These are phyloP conservation scores for Corylus americana DNA, from an alignment of 306 rosid genomes.

Conservation along the genomic window DNA sequence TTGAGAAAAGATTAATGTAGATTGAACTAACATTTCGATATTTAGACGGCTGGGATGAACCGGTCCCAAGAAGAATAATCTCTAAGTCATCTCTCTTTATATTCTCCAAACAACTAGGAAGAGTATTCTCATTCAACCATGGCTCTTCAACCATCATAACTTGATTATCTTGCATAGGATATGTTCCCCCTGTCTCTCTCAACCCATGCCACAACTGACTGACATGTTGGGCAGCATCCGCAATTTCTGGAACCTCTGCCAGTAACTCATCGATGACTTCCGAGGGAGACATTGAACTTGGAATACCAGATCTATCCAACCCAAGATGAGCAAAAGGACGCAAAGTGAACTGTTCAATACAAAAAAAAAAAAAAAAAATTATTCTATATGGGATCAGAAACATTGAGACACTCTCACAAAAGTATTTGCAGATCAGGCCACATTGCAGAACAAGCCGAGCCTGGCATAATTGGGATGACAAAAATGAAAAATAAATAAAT, in stretches of 20 bases:
- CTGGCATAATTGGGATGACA: neutral
- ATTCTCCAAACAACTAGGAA: constrained; percentile 79
- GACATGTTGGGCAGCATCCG: constrained; percentile 67
- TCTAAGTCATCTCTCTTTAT: constrained; percentile 90
- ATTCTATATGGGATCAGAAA: neutral
- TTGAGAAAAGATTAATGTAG: constrained; percentile 77
- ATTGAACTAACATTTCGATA: constrained; percentile 90
- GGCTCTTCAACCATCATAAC: constrained; percentile 73
- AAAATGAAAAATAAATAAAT: neutral
- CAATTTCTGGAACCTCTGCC: constrained; percentile 76
- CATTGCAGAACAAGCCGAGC: neutral
- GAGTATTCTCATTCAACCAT: constrained; percentile 55
- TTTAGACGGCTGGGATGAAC: constrained; percentile 96
- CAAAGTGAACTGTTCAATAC: constrained; percentile 69
- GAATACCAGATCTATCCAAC: constrained; percentile 76
- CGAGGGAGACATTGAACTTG: constrained; percentile 43
- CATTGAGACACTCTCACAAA: neutral
- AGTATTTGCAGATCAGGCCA: constrained; percentile 3
- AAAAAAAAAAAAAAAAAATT: constrained; percentile 14
- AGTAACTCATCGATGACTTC: constrained; percentile 65
- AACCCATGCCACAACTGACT: constrained; percentile 58
- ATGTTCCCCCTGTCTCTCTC: constrained; percentile 36
- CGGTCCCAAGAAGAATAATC: constrained; percentile 94
- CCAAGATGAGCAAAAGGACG: constrained; percentile 80
- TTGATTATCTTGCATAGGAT: constrained; percentile 31